These are phyloP conservation scores for Puccinia triticina DNA, from an alignment of 1,284 basidiomycete genomes.

Conservation along the genomic window DNA sequence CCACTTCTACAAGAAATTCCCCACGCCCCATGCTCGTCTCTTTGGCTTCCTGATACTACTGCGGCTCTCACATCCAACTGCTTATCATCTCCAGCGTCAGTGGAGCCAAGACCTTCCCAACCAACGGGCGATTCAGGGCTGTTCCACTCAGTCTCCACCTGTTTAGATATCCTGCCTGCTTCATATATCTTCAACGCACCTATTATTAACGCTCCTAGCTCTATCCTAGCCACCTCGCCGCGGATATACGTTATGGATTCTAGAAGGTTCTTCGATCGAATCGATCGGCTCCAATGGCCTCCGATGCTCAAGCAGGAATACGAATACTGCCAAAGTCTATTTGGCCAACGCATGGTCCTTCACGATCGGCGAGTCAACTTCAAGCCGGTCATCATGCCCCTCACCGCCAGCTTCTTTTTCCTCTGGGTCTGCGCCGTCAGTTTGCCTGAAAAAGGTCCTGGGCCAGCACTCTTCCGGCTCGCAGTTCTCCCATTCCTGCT, in stretches of 20 bases:
- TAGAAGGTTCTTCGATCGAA: neutral
- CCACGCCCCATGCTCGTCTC: neutral
- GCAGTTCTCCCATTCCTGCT: constrained; percentile 31
- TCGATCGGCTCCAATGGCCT: neutral
- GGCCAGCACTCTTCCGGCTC: constrained; percentile 23
- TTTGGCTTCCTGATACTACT: neutral
- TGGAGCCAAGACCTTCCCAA: neutral
- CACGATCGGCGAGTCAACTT: constrained; percentile 33
- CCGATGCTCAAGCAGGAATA: neutral
- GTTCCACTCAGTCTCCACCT: neutral
- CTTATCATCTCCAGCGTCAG: neutral
- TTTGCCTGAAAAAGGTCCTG: constrained; percentile 27
- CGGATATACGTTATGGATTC: neutral
- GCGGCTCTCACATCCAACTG: neutral
- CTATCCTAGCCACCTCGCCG: neutral
- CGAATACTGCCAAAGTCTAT: constrained; percentile 28
- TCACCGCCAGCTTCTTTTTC: constrained; percentile 32
- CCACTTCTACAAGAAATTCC: neutral
- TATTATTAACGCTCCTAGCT: neutral
- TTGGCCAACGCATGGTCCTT: constrained; percentile 40
- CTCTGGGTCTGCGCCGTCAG: constrained; percentile 31
- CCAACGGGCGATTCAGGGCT: neutral
- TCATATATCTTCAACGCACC: neutral
- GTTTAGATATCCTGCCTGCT: neutral
- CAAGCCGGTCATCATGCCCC: constrained; percentile 37